phyloP scores from a whole-genome alignment of 78 protist species.

The Dictyostelium capitatum region DNA sequence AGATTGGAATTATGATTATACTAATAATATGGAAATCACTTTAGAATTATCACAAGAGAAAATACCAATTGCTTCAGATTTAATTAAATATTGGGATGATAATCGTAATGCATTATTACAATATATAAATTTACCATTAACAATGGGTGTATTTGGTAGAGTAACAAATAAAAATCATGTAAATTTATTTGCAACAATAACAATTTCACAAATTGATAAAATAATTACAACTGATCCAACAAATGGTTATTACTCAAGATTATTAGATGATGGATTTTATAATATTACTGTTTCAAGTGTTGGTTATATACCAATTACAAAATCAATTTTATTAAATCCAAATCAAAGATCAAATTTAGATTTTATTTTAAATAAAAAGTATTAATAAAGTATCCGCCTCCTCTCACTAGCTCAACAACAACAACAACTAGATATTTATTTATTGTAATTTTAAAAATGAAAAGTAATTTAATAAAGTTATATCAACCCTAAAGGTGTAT shows the following conservation, averaged over 20 bases:
- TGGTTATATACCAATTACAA: slow-evolving; percentile 11
- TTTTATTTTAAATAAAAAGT: neutral
- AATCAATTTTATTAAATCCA: slow-evolving; percentile 6
- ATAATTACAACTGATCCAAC: neutral
- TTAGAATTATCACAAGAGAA: slow-evolving; percentile 84
- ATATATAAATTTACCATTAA: slow-evolving; percentile 9
- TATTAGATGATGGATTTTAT: slow-evolving; percentile 52
- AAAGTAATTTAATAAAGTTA: no score
- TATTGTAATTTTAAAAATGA: no score
- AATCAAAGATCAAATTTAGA: neutral
- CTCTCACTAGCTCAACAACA: no score
- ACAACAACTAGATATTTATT: no score
- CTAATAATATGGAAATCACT: slow-evolving; percentile 85
- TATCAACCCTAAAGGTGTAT: no score
- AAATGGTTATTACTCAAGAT: slow-evolving; percentile 44
- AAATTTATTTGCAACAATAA: slow-evolving; percentile 7
- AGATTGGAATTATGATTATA: slow-evolving; percentile 84
- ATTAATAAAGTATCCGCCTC: no score
- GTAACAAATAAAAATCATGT: neutral
- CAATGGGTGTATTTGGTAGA: slow-evolving; percentile 48
- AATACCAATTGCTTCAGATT: slow-evolving; percentile 39
- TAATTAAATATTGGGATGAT: slow-evolving; percentile 72
- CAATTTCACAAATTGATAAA: neutral
- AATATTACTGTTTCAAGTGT: slow-evolving; percentile 2
- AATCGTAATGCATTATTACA: slow-evolving; percentile 54